A percentile compares a stretch with the other conserved stretches of the same genome.
Conservation (phyloP, 2,329 filamentous ascomycete species). For the Aspergillus persii region DNA sequence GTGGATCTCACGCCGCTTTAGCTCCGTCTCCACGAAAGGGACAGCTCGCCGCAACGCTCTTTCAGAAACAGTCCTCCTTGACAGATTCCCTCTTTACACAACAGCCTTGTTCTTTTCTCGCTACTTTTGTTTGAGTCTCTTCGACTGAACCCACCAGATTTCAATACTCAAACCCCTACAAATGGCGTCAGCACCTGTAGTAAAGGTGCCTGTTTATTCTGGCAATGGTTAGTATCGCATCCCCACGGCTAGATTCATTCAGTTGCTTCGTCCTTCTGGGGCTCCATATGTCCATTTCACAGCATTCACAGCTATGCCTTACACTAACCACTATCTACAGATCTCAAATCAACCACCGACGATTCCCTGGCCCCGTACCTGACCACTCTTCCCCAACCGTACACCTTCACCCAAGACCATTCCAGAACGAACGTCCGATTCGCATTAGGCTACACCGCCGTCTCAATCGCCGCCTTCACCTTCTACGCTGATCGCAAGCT, state of each 20-base stretch:
- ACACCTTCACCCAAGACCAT: conserved; percentile 74
- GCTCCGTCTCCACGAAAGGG: conserved; percentile 28
- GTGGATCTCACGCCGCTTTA: conserved; percentile 22
- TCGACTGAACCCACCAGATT: neutral
- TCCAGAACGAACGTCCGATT: conserved; percentile 78
- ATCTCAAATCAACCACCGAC: conserved; percentile 95
- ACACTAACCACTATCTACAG: conserved; percentile 46
- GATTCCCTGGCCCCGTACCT: conserved; percentile 94
- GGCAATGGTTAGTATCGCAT: conserved; percentile 37
- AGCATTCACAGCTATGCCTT: neutral
- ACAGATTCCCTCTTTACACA: neutral
- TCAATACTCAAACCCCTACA: neutral
- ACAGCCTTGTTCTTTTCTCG: neutral
- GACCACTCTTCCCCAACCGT: conserved; percentile 67
- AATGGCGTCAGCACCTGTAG: conserved; percentile 30
- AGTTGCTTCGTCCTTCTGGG: neutral
- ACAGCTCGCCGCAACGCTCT: conserved; percentile 36
- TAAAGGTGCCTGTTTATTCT: conserved; percentile 47
- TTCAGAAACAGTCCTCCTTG: conserved; percentile 1
- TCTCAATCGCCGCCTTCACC: conserved; percentile 74
- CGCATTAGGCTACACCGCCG: conserved; percentile 76
- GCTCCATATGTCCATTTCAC: neutral
- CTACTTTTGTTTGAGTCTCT: neutral
- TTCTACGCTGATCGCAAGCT: conserved; percentile 91
- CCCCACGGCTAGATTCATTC: neutral